phyloP scores from a whole-genome alignment of 805 yeast species.

The Pichia ethanolica region DNA sequence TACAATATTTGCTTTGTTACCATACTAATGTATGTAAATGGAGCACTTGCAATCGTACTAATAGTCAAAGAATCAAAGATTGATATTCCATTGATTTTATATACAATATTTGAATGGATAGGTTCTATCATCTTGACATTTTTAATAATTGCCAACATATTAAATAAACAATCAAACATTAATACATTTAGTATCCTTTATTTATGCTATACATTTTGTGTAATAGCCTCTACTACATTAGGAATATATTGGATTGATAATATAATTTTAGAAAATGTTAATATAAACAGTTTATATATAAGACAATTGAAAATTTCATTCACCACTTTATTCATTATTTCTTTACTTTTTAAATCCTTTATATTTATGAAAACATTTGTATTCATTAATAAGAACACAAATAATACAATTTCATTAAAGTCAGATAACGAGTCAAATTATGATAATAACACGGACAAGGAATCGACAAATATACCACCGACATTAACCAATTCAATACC shows the following conservation, averaged over 20 bases:
- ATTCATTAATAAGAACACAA: too few relatives aligned
- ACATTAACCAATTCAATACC: background rate
- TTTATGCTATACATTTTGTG: background rate
- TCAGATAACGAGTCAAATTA: background rate
- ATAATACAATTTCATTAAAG: background rate
- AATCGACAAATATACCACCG: background rate
- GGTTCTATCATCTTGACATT: background rate
- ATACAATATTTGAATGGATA: slow-evolving; percentile 1
- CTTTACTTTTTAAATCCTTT: slow-evolving; percentile 1
- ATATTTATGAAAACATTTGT: background rate
- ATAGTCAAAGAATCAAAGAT: background rate
- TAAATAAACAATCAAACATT: background rate
- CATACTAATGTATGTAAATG: background rate
- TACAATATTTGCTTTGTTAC: background rate
- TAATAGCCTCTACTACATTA: background rate
- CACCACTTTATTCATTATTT: slow-evolving; percentile 5
- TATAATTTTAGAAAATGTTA: background rate
- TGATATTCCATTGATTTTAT: slow-evolving; percentile 1
- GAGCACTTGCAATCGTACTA: background rate
- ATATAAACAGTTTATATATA: background rate
- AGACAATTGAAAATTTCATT: slow-evolving; percentile 5
- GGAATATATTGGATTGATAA: slow-evolving; percentile 12
- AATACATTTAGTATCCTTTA: too few relatives aligned
- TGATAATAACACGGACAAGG: background rate
- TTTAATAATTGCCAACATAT: background rate